Evolutionary conservation across 164 flowering plant species (phyloP).

Genomic region (Protea cynaroides): DNA sequence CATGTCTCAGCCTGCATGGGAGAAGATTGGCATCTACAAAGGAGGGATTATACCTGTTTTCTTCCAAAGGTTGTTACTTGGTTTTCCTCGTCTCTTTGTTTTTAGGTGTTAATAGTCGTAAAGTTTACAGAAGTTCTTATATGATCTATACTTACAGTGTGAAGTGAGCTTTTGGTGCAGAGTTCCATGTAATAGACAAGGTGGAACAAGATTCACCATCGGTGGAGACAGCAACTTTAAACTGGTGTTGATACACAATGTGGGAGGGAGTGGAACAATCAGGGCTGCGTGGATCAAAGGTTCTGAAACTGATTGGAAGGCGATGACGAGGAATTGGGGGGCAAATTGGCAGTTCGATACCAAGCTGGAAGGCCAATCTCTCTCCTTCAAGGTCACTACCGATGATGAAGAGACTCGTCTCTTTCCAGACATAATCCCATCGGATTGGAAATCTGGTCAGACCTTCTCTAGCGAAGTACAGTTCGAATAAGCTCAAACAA

Average conservation of each 20-base stretch:
- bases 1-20: conserved; percentile 97
- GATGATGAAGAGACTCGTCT: conserved; percentile 55
- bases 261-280: conserved; percentile 68
- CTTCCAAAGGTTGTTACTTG: conserved; percentile 47
- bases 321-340: conserved; percentile 96
- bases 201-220: conserved; percentile 82
- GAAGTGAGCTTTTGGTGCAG: conserved; percentile 25
- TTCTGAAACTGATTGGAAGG: conserved; percentile 52
- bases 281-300: conserved; percentile 64
- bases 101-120: too few species aligned
- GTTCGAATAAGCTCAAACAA: conserved; percentile 36
- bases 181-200: conserved; percentile 78
- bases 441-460: conserved; percentile 81
- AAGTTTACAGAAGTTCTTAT: too few species aligned
- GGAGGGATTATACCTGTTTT: conserved; percentile 82
- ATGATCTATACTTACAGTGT: too few species aligned
- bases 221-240: conserved; percentile 85
- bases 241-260: conserved; percentile 70
- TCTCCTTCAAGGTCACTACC: conserved; percentile 76
- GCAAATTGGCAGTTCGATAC: conserved; percentile 87
- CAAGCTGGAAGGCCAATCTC: conserved; percentile 66
- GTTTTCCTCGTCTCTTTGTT: too few species aligned
- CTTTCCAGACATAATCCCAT: conserved; percentile 46
- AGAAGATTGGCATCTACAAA: conserved; percentile 67
- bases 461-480: conserved; percentile 57